Percentiles rank a stretch among this genome's conserved stretches.
These are phyloP conservation scores for Exophiala sideris DNA, from an alignment of 2,329 filamentous ascomycete species.

Conservation along the genomic window DNA sequence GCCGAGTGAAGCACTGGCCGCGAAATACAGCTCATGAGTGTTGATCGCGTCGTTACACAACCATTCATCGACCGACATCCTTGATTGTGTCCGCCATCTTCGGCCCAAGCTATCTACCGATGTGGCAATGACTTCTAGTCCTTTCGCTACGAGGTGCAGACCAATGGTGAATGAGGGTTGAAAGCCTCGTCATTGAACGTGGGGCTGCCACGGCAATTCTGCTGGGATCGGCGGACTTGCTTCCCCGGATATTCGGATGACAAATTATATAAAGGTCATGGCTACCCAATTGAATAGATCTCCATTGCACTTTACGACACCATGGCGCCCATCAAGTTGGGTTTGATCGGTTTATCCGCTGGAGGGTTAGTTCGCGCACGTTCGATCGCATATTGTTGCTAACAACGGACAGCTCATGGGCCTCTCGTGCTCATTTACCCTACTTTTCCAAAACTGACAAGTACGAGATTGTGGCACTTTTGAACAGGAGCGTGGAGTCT, in stretches of 20 bases:
- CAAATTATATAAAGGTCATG: no score
- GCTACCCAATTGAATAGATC: not conserved
- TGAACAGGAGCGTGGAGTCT: slow-evolving; percentile 46
- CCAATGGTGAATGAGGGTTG: no score
- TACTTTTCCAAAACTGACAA: slow-evolving; percentile 1
- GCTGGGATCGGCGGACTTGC: no score
- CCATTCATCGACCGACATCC: not conserved
- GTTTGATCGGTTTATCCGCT: slow-evolving; percentile 14
- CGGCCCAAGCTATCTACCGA: no score
- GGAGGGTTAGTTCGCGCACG: slow-evolving; percentile 8
- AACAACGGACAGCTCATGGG: slow-evolving; percentile 10
- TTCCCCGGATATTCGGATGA: no score
- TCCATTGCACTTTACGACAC: not conserved
- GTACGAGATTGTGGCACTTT: slow-evolving; percentile 13
- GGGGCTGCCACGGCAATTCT: no score
- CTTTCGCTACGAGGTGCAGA: no score
- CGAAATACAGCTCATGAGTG: not conserved
- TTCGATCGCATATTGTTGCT: not conserved
- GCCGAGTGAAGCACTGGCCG: slow-evolving; percentile 14
- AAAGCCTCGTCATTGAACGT: no score
- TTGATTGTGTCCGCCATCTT: no score
- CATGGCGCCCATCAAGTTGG: slow-evolving; percentile 17
- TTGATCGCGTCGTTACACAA: no score
- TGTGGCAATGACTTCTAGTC: no score
- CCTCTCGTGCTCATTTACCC: slow-evolving; percentile 8